A percentile compares a stretch with the other conserved stretches of the same genome.
Evolutionary conservation across 257 asterid genomes (phyloP).

Genomic region (Solanum tarapatanum): DNA sequence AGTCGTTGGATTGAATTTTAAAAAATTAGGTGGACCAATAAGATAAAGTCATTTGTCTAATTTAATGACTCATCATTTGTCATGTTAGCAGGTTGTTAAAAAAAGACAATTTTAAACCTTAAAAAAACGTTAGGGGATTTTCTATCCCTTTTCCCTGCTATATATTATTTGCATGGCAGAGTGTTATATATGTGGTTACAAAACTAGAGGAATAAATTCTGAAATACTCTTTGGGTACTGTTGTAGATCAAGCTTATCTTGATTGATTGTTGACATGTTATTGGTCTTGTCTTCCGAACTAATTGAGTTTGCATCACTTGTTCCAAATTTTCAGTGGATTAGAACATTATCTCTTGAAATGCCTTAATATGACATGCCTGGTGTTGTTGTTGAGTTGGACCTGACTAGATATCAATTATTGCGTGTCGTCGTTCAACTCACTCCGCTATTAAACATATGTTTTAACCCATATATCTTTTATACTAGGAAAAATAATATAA

Average conservation of each 20-base stretch:
- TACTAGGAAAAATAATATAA: neutral
- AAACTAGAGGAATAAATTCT: neutral
- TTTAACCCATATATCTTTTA: neutral
- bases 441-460: neutral
- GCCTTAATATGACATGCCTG: neutral
- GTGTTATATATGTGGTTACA: neutral
- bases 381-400: neutral
- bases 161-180: neutral
- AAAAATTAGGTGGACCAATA: neutral
- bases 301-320: neutral
- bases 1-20: fast-evolving
- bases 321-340: neutral
- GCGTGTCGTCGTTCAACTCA: neutral
- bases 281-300: neutral
- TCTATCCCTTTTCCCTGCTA: neutral
- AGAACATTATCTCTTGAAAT: neutral
- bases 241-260: neutral
- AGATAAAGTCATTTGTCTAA: neutral
- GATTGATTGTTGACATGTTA: neutral
- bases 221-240: neutral
- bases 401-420: neutral
- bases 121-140: too few relatives aligned
- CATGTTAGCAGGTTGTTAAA: too few relatives aligned
- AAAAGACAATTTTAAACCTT: too few relatives aligned
- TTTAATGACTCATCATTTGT: too few relatives aligned